Evolutionary conservation across 148 eudicot genomes (phyloP).

Genomic region (Simmondsia chinensis): DNA sequence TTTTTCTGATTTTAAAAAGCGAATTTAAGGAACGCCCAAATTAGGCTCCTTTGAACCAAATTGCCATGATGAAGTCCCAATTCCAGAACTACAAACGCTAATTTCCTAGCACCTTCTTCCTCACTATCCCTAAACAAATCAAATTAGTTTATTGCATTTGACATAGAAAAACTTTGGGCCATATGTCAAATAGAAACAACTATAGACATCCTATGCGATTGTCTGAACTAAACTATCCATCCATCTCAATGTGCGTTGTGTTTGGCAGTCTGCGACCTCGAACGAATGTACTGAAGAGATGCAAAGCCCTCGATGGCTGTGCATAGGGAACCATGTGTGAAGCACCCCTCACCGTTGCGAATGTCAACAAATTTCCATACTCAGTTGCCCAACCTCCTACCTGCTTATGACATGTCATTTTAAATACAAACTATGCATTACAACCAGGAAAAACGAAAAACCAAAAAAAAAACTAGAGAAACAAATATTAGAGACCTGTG

Average conservation of each 20-base stretch:
- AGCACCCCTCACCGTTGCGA: conserved; percentile 94
- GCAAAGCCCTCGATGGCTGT: conserved; percentile 90
- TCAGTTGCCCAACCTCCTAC: conserved; percentile 95
- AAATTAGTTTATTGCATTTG: neutral
- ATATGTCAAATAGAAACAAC: neutral
- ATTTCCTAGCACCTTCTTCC: neutral
- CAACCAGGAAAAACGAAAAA: neutral
- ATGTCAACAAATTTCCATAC: conserved; percentile 74
- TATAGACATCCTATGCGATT: conserved; percentile 3
- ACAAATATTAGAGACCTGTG: too few species aligned
- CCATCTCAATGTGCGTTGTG: conserved; percentile 29
- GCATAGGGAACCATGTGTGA: conserved; percentile 99
- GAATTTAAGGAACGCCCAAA: too few species aligned
- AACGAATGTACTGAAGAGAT: conserved; percentile 72
- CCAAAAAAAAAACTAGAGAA: neutral
- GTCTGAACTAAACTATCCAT: too few species aligned
- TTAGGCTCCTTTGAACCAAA: conserved; percentile 15
- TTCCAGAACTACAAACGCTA: neutral
- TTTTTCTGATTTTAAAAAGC: too few species aligned
- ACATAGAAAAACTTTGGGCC: neutral
- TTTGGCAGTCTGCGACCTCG: conserved; percentile 64
- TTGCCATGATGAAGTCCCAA: neutral
- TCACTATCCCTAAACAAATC: neutral
- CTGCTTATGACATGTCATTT: conserved; percentile 17
- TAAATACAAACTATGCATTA: neutral